phyloP scores from a whole-genome alignment of 1,139 yeast genomes.

The Kodamaea ohmeri region DNA sequence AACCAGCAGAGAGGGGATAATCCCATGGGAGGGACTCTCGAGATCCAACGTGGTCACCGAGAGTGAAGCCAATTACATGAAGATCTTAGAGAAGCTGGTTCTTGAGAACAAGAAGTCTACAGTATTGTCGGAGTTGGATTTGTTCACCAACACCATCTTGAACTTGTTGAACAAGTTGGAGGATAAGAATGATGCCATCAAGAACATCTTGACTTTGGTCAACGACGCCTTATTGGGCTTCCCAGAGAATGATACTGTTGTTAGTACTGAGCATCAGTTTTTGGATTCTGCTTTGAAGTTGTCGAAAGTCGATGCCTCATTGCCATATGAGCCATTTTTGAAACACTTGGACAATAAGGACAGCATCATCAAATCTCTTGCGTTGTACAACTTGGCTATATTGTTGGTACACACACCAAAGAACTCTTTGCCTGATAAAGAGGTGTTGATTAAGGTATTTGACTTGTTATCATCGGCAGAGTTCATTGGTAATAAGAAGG shows the following conservation, averaged over 20 bases:
- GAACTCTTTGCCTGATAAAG: slow-evolving; percentile 23
- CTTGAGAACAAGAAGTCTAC: slow-evolving; percentile 38
- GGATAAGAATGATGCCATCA: slow-evolving; percentile 67
- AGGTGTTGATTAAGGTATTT: slow-evolving; percentile 41
- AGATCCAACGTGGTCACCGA: slow-evolving; percentile 67
- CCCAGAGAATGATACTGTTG: slow-evolving; percentile 21
- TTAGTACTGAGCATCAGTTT: slow-evolving; percentile 29
- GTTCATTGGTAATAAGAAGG: slow-evolving; percentile 46
- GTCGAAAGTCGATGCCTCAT: slow-evolving; percentile 43
- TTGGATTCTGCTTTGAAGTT: slow-evolving; percentile 45
- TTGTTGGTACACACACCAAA: slow-evolving; percentile 31
- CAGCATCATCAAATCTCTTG: slow-evolving; percentile 44
- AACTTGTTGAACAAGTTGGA: slow-evolving; percentile 52
- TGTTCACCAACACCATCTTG: slow-evolving; percentile 57
- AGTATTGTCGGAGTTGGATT: slow-evolving; percentile 43
- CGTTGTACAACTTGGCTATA: slow-evolving; percentile 44
- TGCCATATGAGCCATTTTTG: slow-evolving; percentile 57
- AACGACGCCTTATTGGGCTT: slow-evolving; percentile 57
- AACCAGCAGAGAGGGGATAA: slow-evolving; percentile 74
- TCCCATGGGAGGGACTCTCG: slow-evolving; percentile 92
- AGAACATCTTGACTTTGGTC: slow-evolving; percentile 66
- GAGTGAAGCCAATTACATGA: slow-evolving; percentile 65
- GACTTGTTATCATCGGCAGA: slow-evolving; percentile 37
- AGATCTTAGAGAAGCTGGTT: slow-evolving; percentile 58
- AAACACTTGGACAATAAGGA: slow-evolving; percentile 50